Evolutionary conservation across 768 basidiomycete species (phyloP), one percentile per base, ranked within the genome.

Genomic region (Pulveroboletus sp.): DNA sequence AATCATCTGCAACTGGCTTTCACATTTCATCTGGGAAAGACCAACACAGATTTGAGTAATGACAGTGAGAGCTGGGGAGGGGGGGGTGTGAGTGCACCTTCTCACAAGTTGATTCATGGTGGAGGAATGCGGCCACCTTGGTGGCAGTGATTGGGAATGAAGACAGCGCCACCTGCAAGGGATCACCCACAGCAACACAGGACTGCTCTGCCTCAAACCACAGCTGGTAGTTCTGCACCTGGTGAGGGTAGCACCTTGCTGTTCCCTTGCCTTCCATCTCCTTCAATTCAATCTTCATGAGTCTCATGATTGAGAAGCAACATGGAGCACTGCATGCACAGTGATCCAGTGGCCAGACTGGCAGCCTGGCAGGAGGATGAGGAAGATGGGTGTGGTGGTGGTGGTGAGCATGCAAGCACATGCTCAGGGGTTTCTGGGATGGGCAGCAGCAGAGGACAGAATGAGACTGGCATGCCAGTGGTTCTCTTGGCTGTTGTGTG

Each of bases 101-200:
- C 19, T 49, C 38, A 2, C 62, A 57, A 1, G 57, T 63, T 10
- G 58, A 56, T 39, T 69, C 65, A 46, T 68, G 55, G 16, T 64
- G 31, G 10, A 71, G 61, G 45, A 68, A 73, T 8, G 63, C 19
- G 0, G 59, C 58, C 2, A 62, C 71, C 32, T 71, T 71, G 2
- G 55, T 55, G 0, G 57, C 59, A 0, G 60, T 64, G 43, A 71
- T 63, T 0, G 68, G 69, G 29, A 67, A 59, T 3, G 63, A 49
- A 8, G 59, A 55, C 32, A 68, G 55, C 2, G 44, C 20, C 2
- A 17, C 42, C 37, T 52, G 41, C 1, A 22, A 19, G 4, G 51
- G 47, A 29, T 62, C 19, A 35, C 17, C 16, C 16, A 24, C 10
- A 36, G 16, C 8, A 30, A 49, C 2, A 19, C 24, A 4, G 1